Percentiles rank a stretch among this genome's conserved stretches.
Evolutionary conservation across 2,329 filamentous ascomycete genomes (phyloP).

Genomic region (Fusarium sororula): DNA sequence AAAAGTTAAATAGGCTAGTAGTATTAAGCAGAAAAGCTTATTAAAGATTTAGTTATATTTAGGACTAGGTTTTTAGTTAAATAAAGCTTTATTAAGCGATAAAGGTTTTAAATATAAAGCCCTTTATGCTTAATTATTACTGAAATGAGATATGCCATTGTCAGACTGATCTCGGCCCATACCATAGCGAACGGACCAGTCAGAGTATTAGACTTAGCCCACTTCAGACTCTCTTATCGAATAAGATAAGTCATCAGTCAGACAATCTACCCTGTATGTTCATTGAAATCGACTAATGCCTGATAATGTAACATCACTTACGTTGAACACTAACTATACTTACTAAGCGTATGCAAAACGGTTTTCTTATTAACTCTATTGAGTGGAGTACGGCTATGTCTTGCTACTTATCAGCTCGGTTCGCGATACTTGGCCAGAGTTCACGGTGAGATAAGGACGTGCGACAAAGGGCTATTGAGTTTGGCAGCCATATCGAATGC

Average conservation of each 20-base stretch:
- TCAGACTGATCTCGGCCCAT: background rate
- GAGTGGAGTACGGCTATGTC: background rate
- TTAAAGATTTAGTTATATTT: too few species aligned
- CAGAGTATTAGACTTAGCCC: background rate
- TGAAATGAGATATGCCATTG: too few species aligned
- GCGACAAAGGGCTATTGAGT: background rate
- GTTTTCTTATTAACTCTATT: too few species aligned
- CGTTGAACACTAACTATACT: too few species aligned
- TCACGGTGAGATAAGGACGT: background rate
- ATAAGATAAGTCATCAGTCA: background rate
- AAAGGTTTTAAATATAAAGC: too few species aligned
- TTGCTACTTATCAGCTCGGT: fast-evolving
- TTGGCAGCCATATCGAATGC: background rate
- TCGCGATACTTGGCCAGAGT: fast-evolving
- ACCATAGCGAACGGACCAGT: background rate
- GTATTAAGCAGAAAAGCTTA: too few species aligned
- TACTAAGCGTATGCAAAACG: too few species aligned
- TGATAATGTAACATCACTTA: too few species aligned
- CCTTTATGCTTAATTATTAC: too few species aligned
- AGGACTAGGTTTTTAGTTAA: too few species aligned
- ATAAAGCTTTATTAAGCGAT: too few species aligned
- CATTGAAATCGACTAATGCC: background rate
- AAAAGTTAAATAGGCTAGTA: too few species aligned
- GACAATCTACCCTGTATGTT: background rate
- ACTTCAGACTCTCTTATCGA: background rate